Percentiles rank a stretch among this genome's conserved stretches.
phyloP scores from a whole-genome alignment of 345 rosid species.

The Carallia pectinifolia region DNA sequence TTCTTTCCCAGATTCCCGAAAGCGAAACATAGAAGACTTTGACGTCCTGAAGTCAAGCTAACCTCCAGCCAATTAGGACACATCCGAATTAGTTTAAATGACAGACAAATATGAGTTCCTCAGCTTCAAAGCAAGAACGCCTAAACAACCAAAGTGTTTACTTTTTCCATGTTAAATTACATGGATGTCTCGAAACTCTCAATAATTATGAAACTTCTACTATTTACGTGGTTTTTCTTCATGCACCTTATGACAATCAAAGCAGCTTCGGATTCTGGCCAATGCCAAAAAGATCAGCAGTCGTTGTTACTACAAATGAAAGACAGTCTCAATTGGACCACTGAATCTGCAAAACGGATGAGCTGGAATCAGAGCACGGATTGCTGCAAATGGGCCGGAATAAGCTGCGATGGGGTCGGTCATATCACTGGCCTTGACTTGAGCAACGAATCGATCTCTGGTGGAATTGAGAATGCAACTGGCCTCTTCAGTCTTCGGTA shows the following conservation, averaged over 20 bases:
- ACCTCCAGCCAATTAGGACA: no score
- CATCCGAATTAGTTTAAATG: no score
- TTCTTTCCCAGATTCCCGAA: background rate
- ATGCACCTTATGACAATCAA: background rate
- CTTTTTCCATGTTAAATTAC: background rate
- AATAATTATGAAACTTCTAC: slow-evolving; percentile 11
- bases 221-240: slow-evolving; percentile 5
- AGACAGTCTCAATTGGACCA: background rate
- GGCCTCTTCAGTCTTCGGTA: background rate
- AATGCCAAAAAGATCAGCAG: slow-evolving; percentile 39
- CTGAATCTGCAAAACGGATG: background rate
- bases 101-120: no score
- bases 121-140: no score
- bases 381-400: background rate
- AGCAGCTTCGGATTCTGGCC: slow-evolving; percentile 19
- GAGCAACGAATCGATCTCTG: background rate
- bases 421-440: slow-evolving; percentile 16
- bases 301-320: slow-evolving; percentile 34
- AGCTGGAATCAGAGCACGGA: background rate
- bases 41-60: no score
- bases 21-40: no score
- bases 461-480: background rate
- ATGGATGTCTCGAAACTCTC: background rate
- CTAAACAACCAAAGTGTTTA: background rate
- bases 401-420: slow-evolving; percentile 14